Percentiles rank a stretch among this genome's conserved stretches.
These are phyloP conservation scores for Carex kokanica DNA, from an alignment of 176 grass and related monocot genomes.

Conservation along the genomic window DNA sequence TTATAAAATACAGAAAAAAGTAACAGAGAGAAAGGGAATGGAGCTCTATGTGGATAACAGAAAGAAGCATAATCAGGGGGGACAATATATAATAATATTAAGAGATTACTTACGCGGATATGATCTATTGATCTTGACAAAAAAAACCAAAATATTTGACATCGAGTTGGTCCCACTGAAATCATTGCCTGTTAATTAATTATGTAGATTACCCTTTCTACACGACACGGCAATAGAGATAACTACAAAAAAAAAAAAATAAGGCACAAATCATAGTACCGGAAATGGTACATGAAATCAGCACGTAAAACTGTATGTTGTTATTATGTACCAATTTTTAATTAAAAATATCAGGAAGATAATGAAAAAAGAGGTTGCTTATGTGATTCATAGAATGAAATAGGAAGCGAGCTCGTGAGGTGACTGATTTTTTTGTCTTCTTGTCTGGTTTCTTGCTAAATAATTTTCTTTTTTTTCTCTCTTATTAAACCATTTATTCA, in stretches of 20 bases:
- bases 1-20: neutral
- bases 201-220: neutral
- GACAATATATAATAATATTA: neutral
- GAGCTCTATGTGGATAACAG: conserved; percentile 1
- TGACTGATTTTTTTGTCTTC: neutral
- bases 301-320: neutral
- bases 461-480: neutral
- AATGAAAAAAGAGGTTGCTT: neutral
- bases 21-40: neutral
- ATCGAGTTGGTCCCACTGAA: neutral
- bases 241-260: neutral
- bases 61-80: conserved; percentile 1
- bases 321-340: neutral
- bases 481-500: neutral
- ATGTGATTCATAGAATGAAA: neutral
- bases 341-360: neutral
- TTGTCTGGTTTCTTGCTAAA: neutral
- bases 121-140: conserved; percentile 14
- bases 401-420: conserved; percentile 5
- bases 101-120: neutral
- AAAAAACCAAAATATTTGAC: neutral
- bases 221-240: conserved; percentile 14
- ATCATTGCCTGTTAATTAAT: conserved; percentile 16
- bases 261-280: neutral
- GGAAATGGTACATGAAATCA: neutral